Evolutionary conservation across 192 early-diverging fungal genomes (phyloP).

Genomic region (Coemansia sp.): DNA sequence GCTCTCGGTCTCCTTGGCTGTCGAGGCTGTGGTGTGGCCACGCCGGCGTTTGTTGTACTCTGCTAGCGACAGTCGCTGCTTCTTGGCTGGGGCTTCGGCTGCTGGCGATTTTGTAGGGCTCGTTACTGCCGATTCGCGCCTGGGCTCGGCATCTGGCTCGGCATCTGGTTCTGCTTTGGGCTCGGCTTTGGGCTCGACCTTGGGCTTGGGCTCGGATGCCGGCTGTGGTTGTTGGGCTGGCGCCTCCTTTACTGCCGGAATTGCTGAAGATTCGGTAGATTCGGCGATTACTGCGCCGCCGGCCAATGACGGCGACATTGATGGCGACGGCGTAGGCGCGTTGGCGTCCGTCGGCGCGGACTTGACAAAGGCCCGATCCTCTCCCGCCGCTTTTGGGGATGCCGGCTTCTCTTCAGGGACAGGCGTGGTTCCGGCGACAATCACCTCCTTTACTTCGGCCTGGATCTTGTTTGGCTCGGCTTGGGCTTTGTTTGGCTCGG

Average conservation of each 20-base stretch:
- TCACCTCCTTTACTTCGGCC: background rate
- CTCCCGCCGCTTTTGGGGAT: background rate
- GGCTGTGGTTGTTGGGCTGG: background rate
- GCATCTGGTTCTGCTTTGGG: constrained; percentile 4
- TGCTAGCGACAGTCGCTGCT: constrained; percentile 47
- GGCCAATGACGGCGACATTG: constrained; percentile 2
- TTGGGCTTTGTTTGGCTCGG: background rate
- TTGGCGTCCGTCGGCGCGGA: constrained; percentile 39
- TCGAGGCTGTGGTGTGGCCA: constrained; percentile 3
- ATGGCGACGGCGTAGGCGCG: constrained; percentile 37
- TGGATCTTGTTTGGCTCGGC: background rate
- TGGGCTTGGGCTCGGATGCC: background rate
- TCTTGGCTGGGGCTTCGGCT: constrained; percentile 21
- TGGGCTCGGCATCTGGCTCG: background rate
- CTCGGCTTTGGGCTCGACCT: background rate
- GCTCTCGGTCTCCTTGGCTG: constrained; percentile 12
- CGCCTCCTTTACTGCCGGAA: background rate
- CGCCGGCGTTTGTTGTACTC: constrained; percentile 52
- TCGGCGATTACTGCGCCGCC: background rate
- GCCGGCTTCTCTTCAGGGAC: background rate
- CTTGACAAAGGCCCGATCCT: constrained; percentile 14
- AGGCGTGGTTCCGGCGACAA: background rate
- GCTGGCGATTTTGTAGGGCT: background rate
- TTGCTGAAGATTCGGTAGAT: background rate
- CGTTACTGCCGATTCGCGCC: background rate